A percentile compares a stretch with the other conserved stretches of the same genome.
phyloP scores from a whole-genome alignment of 441 rosid genomes.

The Hura crepitans region DNA sequence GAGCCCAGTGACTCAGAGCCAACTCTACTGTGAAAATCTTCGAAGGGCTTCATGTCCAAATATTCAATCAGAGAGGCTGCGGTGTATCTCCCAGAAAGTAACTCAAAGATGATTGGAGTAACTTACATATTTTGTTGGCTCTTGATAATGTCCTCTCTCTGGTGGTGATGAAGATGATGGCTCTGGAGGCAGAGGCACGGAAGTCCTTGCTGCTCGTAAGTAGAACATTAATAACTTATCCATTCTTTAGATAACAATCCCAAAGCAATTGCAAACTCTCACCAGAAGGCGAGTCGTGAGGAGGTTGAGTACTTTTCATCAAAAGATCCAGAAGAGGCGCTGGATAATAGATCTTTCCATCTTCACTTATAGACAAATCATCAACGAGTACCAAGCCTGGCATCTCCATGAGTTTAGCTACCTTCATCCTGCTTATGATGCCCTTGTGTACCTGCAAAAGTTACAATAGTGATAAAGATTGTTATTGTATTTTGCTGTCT shows the following conservation, averaged over 20 bases:
- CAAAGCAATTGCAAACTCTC: constrained; percentile 27
- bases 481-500: neutral
- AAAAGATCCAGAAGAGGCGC: constrained; percentile 61
- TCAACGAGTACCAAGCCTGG: constrained; percentile 57
- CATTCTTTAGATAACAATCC: too few species aligned
- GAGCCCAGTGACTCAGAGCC: constrained; percentile 38
- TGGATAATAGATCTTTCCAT: constrained; percentile 49
- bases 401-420: constrained; percentile 54
- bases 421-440: constrained; percentile 39
- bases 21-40: constrained; percentile 44
- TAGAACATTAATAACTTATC: too few species aligned
- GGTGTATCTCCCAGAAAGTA: constrained; percentile 12
- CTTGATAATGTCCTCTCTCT: constrained; percentile 34
- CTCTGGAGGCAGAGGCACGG: too few species aligned
- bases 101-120: constrained; percentile 10
- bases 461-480: neutral
- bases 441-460: constrained; percentile 37
- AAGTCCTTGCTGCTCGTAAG: too few species aligned
- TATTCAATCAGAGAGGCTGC: constrained; percentile 27
- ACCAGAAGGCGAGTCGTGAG: constrained; percentile 62
- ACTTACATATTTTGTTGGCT: constrained; percentile 48
- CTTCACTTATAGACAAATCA: constrained; percentile 26
- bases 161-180: constrained; percentile 47
- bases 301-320: constrained; percentile 51
- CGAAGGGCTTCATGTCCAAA: constrained; percentile 40